Evolutionary conservation across 2,329 filamentous ascomycete genomes (phyloP), one percentile per base, ranked within the genome.

Genomic region (Colletotrichum australisinense): DNA sequence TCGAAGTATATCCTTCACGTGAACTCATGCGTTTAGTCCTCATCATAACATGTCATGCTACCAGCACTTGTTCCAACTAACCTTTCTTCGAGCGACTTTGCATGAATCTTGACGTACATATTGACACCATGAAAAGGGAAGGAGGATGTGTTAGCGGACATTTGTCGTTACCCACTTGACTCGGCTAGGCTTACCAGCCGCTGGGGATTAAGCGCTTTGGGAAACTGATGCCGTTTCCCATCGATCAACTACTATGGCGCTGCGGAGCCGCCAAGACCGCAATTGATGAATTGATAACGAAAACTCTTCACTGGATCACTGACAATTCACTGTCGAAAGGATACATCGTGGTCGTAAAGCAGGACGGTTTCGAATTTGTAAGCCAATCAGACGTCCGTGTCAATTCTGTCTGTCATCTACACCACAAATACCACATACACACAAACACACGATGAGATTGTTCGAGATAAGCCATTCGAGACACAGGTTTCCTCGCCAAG

Each of bases 261-360:
- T 26, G n/a, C 57, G 38, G 64, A 63, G 64, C 49, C 57, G 57
- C 57, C 49, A 68, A 63, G 59, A 30, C 52, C 14, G 5, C 46
- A 26, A 68, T 19, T 46, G 26, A 49, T n/a, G 12, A 49, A 28
- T 24, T 24, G 30, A 35, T 30, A 57, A 46, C 56, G 24, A 55
- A 58, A 55, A 68, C 14, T 59, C 64, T 67, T 59, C 55, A 46
- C 42, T n/a, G 16, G 42, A 46, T 46, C 42, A 46, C 19, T 46
- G 19, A 32, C 30, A 32, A 32, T 32, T 32, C 30, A 32, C 30
- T 32, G 30, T 46, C 42, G 42, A 46, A n/a, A 16, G 42, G 19
- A 46, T 19, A 19, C 6, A 46, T 46, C 16, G 19, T 46, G 35
- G 35, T 7, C 42, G 7, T n/a, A 46, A 32, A 32, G 30, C 30